Conservation (phyloP, 2,329 filamentous ascomycete genomes). For the Talaromyces sp. region DNA sequence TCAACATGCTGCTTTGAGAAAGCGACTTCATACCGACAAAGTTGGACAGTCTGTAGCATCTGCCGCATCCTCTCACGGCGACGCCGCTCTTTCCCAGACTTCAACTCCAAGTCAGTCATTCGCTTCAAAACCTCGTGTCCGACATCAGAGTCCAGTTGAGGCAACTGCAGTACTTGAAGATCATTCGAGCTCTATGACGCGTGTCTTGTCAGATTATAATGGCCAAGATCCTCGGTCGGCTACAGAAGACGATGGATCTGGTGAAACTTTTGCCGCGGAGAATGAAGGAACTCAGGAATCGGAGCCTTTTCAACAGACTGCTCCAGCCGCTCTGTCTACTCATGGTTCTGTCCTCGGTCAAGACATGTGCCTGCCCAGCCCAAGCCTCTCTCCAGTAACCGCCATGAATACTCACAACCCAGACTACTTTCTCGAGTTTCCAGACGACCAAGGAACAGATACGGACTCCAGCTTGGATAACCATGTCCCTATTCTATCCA, state of each 20-base stretch:
- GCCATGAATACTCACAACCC: slow-evolving; percentile 61
- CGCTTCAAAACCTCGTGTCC: slow-evolving; percentile 22
- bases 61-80: slow-evolving; percentile 27
- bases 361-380: slow-evolving; percentile 91
- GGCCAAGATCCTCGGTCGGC: slow-evolving; percentile 17
- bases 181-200: slow-evolving; percentile 19
- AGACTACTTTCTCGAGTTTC: slow-evolving; percentile 45
- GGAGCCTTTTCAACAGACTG: slow-evolving; percentile 25
- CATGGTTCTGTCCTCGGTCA: slow-evolving; percentile 72
- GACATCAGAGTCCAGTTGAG: slow-evolving; percentile 17
- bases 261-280: slow-evolving; percentile 24
- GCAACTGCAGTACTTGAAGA: slow-evolving; percentile 23
- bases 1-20: slow-evolving; percentile 29
- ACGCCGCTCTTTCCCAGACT: slow-evolving; percentile 21
- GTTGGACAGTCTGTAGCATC: slow-evolving; percentile 35
- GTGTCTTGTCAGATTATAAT: slow-evolving; percentile 17
- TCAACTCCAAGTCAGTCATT: slow-evolving; percentile 20
- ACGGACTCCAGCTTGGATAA: slow-evolving; percentile 47
- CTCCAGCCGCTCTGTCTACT: slow-evolving; percentile 41
- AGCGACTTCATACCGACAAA: slow-evolving; percentile 35
- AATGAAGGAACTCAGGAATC: slow-evolving; percentile 27
- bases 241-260: slow-evolving; percentile 19
- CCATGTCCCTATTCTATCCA: slow-evolving; percentile 30
- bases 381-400: slow-evolving; percentile 85
- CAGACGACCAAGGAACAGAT: slow-evolving; percentile 41